Evolutionary conservation across 208 protist species (phyloP), one percentile per base, ranked within the genome.

Genomic region (Trypanosoma theileri): DNA sequence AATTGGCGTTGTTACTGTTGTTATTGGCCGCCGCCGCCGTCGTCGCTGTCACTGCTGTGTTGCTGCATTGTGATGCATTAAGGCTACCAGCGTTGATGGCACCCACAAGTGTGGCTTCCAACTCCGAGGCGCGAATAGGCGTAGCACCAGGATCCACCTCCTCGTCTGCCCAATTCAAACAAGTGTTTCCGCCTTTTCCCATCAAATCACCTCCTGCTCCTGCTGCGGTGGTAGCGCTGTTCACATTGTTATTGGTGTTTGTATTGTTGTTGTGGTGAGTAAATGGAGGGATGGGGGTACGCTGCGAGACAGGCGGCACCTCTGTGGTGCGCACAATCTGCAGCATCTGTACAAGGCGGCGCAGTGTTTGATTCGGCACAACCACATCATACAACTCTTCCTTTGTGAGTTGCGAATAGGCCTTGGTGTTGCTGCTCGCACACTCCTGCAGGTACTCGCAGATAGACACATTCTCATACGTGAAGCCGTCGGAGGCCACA

Each of bases 401-500:
- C 75, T 92, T 91, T 3, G 86, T 93, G 63, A 90, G 81, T 57
- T 91, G 79, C 16, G 90, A 96, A 74, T 91, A 91, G 0, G 90
- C 86, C 72, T 89, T 89, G 59, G 83, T 91, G 68, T 90, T 88
- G 9, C 79, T 82, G 59, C 58, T 64, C 46, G 75, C 77, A 71
- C 90, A 96, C 42, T 93, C 86, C 46, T 79, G 66, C 8, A 92
- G 66, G 79, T 96, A 96, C 48, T 83, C 70, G 19, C 61, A 73
- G 24, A 96, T 82, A 42, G 79, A 76, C 17, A 63, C 63, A 31
- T 84, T 80, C 73, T 92, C 87, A 78, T 96, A 96, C 12, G 87
- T 96, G 81, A 85, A 96, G 35, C 90, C 90, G 63, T 96, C 90
- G 52, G 87, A 93, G 46, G 90, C 90, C 14, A 96, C 82, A 6